These are phyloP conservation scores for Suhomyces xylopsoci DNA, from an alignment of 805 yeast species.

Conservation along the genomic window DNA sequence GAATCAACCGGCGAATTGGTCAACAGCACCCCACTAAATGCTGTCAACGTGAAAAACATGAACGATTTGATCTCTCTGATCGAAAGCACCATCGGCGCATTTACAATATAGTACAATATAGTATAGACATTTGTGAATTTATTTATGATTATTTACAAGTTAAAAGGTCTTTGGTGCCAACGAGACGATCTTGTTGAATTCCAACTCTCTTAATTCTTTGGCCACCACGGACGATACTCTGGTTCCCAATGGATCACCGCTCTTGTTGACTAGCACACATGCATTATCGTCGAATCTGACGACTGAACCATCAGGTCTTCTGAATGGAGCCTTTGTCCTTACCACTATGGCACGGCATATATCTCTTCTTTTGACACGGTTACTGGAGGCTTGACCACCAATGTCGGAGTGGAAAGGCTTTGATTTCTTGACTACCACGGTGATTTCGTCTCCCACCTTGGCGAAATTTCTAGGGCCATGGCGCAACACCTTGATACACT, in stretches of 20 bases:
- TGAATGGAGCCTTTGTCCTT: slow-evolving; percentile 76
- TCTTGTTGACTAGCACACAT: slow-evolving; percentile 89
- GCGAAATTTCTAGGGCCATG: slow-evolving; percentile 85
- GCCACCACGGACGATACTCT: slow-evolving; percentile 90
- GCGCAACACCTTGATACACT: slow-evolving; percentile 91
- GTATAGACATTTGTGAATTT: neutral
- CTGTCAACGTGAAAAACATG: slow-evolving; percentile 11
- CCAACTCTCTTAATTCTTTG: slow-evolving; percentile 79
- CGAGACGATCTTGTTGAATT: slow-evolving; percentile 80
- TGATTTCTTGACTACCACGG: slow-evolving; percentile 91
- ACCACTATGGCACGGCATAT: slow-evolving; percentile 94
- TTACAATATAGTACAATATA: slow-evolving; percentile 1
- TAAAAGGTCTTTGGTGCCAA: slow-evolving; percentile 72
- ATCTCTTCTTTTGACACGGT: slow-evolving; percentile 91
- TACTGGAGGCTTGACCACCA: slow-evolving; percentile 70
- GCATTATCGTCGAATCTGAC: slow-evolving; percentile 94
- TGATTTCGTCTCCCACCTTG: slow-evolving; percentile 85
- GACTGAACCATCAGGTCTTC: slow-evolving; percentile 82
- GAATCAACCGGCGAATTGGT: slow-evolving; percentile 11
- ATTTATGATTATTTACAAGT: slow-evolving; percentile 1
- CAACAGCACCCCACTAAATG: slow-evolving; percentile 11
- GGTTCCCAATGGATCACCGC: slow-evolving; percentile 91
- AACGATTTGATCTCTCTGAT: slow-evolving; percentile 17
- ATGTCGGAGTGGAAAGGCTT: slow-evolving; percentile 68
- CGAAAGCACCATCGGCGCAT: slow-evolving; percentile 14